phyloP scores from a whole-genome alignment of 495 filamentous ascomycete genomes.

The Neurospora sp. region DNA sequence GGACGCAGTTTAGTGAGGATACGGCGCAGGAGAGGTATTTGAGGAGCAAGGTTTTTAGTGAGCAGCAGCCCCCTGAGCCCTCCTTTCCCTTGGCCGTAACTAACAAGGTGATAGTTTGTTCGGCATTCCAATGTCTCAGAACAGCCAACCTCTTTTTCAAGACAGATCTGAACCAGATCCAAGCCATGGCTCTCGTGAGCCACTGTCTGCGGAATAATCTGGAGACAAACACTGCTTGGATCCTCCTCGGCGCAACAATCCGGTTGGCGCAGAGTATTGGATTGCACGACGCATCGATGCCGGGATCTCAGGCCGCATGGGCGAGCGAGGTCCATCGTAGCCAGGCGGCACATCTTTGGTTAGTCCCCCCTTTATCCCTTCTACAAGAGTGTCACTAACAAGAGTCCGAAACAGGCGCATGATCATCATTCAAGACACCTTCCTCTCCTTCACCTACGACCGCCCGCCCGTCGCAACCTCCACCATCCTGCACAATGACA shows the following conservation, averaged over 20 bases:
- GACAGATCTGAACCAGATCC: constrained; percentile 2
- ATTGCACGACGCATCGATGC: background rate
- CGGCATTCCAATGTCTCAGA: background rate
- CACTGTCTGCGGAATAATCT: constrained; percentile 1
- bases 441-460: constrained; percentile 2
- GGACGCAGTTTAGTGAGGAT: background rate
- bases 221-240: background rate
- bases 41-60: background rate
- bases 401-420: background rate
- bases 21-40: background rate
- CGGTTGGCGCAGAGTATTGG: background rate
- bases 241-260: background rate
- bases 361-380: background rate
- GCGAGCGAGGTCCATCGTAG: background rate
- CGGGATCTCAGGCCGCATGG: background rate
- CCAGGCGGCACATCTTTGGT: background rate
- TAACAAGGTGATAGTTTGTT: background rate
- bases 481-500: background rate
- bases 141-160: constrained; percentile 2
- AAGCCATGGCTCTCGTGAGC: background rate
- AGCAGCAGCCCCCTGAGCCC: background rate
- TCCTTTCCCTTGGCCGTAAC: background rate
- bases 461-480: background rate
- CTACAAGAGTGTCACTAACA: background rate
- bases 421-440: constrained; percentile 1